These are phyloP conservation scores for Apophysomyces trapeziformis DNA, from an alignment of 371 early-diverging fungal genomes.

Conservation along the genomic window DNA sequence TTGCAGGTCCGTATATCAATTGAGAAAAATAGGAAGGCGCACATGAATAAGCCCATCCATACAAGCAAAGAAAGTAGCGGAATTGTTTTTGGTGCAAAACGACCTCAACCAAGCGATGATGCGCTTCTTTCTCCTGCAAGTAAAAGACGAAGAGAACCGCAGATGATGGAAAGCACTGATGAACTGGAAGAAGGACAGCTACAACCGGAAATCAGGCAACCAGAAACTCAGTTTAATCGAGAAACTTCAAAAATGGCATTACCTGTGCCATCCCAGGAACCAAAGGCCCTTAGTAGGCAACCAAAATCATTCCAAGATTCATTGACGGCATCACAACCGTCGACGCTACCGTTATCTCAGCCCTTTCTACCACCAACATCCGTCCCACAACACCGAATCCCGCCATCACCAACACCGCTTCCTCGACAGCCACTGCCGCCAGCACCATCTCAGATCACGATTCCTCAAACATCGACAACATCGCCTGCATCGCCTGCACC, in stretches of 20 bases:
- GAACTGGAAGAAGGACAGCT: constrained; percentile 3
- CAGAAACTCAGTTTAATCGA: background rate
- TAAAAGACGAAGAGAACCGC: constrained; percentile 4
- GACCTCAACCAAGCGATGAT: background rate
- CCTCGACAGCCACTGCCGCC: constrained; percentile 1
- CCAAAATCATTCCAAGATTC: background rate
- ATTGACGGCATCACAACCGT: constrained; percentile 6
- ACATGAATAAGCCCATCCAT: background rate
- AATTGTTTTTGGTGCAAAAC: background rate
- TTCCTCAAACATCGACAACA: background rate
- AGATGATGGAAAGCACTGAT: background rate
- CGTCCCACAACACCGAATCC: background rate
- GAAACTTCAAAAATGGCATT: background rate
- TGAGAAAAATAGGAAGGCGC: constrained; percentile 20
- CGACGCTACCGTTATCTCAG: background rate
- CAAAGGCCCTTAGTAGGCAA: constrained; percentile 11
- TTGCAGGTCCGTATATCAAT: constrained; percentile 31
- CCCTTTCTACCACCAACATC: constrained; percentile 12
- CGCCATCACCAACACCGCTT: background rate
- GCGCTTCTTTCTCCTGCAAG: background rate
- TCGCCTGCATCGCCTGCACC: background rate
- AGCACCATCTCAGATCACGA: background rate
- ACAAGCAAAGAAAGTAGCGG: background rate
- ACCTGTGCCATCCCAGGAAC: background rate
- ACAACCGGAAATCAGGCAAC: background rate